Evolutionary conservation across 495 filamentous ascomycete species (phyloP).

Genomic region (Apodospora peruviana): DNA sequence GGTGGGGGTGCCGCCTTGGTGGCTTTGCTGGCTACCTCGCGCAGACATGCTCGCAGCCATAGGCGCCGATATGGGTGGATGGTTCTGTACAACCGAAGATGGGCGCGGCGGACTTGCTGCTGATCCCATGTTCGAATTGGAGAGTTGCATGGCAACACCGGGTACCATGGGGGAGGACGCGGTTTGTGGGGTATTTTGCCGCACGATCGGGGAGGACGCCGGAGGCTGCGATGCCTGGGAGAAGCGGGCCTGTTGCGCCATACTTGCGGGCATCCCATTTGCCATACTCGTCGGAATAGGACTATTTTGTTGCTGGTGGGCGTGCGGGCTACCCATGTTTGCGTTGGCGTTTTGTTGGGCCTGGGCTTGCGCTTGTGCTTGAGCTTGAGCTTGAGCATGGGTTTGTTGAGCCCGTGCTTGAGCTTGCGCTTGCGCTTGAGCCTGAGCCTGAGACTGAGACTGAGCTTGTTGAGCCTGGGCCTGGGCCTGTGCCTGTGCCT

Average conservation of each 20-base stretch:
- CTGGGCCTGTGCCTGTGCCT: slow-evolving; percentile 36
- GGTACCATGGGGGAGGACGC: slow-evolving; percentile 71
- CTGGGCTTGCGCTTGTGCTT: slow-evolving; percentile 37
- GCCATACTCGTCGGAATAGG: slow-evolving; percentile 17
- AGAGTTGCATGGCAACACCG: slow-evolving; percentile 70
- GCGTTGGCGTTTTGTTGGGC: slow-evolving; percentile 34
- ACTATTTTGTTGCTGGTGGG: slow-evolving; percentile 38
- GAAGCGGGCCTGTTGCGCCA: slow-evolving; percentile 50
- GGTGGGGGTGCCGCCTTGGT: slow-evolving; percentile 75
- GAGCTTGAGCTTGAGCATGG: slow-evolving; percentile 27
- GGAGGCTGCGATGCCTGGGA: slow-evolving; percentile 59
- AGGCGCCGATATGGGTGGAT: slow-evolving; percentile 55
- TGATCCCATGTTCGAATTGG: slow-evolving; percentile 73
- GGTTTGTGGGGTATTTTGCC: slow-evolving; percentile 73
- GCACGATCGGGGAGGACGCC: slow-evolving; percentile 71
- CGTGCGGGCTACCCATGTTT: slow-evolving; percentile 24
- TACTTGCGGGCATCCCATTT: slow-evolving; percentile 41
- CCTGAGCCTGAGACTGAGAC: slow-evolving; percentile 28
- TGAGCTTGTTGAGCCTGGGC: slow-evolving; percentile 46
- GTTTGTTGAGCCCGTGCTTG: slow-evolving; percentile 15
- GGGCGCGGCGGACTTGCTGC: slow-evolving; percentile 73
- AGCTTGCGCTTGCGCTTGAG: slow-evolving; percentile 30
- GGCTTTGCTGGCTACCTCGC: slow-evolving; percentile 74
- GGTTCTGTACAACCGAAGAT: slow-evolving; percentile 68
- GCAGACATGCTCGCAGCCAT: slow-evolving; percentile 69